Conservation (phyloP, 2,329 filamentous ascomycete species). For the Furcasterigmium sp. region DNA sequence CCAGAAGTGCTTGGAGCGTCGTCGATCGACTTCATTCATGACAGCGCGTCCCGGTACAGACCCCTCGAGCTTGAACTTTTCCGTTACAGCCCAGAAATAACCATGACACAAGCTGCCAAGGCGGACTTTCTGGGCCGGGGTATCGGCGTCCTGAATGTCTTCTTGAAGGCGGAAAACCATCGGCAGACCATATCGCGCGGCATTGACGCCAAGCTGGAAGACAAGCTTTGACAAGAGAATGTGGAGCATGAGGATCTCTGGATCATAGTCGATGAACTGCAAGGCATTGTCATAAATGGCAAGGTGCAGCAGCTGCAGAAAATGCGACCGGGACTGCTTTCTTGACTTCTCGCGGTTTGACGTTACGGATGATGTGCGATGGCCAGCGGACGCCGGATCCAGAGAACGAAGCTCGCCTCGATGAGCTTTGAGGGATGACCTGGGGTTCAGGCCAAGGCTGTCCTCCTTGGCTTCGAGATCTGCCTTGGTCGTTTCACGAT, state of each 20-base stretch:
- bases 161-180: slow-evolving; percentile 90
- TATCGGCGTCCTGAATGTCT: slow-evolving; percentile 64
- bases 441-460: slow-evolving; percentile 22
- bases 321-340: slow-evolving; percentile 57
- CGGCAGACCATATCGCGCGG: slow-evolving; percentile 69
- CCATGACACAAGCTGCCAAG: slow-evolving; percentile 82
- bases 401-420: slow-evolving; percentile 5
- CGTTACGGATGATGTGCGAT: slow-evolving; percentile 64
- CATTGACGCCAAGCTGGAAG: slow-evolving; percentile 75
- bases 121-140: slow-evolving; percentile 67
- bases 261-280: slow-evolving; percentile 65
- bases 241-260: slow-evolving; percentile 73
- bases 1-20: slow-evolving; percentile 74
- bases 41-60: slow-evolving; percentile 66
- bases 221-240: slow-evolving; percentile 71
- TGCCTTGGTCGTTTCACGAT: slow-evolving; percentile 65
- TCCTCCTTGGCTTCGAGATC: slow-evolving; percentile 48
- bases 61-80: slow-evolving; percentile 71
- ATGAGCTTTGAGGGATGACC: neutral
- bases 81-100: slow-evolving; percentile 76
- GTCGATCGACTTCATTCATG: slow-evolving; percentile 68
- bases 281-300: slow-evolving; percentile 85
- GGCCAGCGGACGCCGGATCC: slow-evolving; percentile 37
- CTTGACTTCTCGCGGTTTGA: slow-evolving; percentile 53
- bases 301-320: slow-evolving; percentile 77